Conservation (phyloP, 768 basidiomycete genomes). For the Mycena indigotica region DNA sequence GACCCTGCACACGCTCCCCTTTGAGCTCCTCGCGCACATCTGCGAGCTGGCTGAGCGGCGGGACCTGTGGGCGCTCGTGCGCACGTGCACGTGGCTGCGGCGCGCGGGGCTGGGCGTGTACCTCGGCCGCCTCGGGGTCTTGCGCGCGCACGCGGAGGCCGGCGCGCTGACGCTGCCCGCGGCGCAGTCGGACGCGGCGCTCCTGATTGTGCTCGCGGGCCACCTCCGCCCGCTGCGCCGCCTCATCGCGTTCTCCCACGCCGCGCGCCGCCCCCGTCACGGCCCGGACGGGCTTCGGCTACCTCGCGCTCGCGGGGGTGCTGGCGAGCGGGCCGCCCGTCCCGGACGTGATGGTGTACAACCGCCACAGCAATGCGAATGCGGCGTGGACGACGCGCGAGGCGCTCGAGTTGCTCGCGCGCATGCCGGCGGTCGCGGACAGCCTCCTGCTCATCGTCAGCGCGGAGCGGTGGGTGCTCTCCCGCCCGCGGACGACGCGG, state of each 20-base stretch:
- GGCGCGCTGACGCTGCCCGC: slow-evolving; percentile 12
- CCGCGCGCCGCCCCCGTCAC: too few species aligned
- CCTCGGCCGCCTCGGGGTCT: not conserved
- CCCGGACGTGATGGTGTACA: slow-evolving; percentile 16
- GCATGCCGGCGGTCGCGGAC: slow-evolving; percentile 1
- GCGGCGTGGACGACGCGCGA: slow-evolving; percentile 4
- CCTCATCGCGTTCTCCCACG: slow-evolving; percentile 10
- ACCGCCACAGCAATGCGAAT: slow-evolving; percentile 5
- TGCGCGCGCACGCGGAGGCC: not conserved
- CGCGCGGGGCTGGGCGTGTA: not conserved
- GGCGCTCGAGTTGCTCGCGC: slow-evolving; percentile 4
- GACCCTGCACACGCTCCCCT: not conserved
- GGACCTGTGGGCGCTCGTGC: not conserved
- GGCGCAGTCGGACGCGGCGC: slow-evolving; percentile 14
- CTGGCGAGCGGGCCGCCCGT: slow-evolving; percentile 4
- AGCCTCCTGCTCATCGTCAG: slow-evolving; percentile 8
- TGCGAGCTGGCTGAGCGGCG: not conserved
- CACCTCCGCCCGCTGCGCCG: slow-evolving; percentile 6
- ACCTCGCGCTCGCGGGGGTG: not conserved
- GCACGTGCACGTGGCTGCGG: not conserved
- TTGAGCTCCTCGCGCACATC: not conserved
- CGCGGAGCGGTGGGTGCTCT: not conserved
- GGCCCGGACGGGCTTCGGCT: not conserved
- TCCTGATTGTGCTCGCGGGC: slow-evolving; percentile 14
- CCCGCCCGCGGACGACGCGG: slow-evolving; percentile 7